Percentiles rank a stretch among this genome's conserved stretches.
Evolutionary conservation across 164 flowering plant genomes (phyloP).

Genomic region (Tetracentron sinense): DNA sequence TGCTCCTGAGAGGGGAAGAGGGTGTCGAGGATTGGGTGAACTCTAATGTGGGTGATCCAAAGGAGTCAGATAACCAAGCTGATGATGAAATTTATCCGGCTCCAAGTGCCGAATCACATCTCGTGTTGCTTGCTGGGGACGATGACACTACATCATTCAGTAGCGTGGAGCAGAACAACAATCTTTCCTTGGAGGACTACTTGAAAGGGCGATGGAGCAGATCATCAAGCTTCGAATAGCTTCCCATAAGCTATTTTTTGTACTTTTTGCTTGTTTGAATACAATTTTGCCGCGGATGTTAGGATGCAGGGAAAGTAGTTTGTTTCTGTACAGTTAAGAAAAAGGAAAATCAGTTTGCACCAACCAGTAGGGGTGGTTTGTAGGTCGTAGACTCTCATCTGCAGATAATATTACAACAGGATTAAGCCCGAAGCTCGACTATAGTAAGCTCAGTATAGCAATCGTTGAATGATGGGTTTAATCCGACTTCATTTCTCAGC

Average conservation of each 20-base stretch:
- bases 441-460: too few species aligned
- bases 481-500: too few species aligned
- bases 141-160: conserved; percentile 56
- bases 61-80: conserved; percentile 27
- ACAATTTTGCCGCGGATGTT: too few species aligned
- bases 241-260: background rate
- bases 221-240: conserved; percentile 72
- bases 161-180: conserved; percentile 47
- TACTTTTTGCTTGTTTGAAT: background rate
- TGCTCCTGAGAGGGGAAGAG: conserved; percentile 61
- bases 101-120: conserved; percentile 53
- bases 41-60: conserved; percentile 16
- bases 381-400: too few species aligned
- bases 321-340: too few species aligned
- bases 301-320: too few species aligned
- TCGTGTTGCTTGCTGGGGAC: conserved; percentile 66
- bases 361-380: too few species aligned
- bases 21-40: conserved; percentile 24
- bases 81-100: conserved; percentile 72
- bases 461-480: too few species aligned
- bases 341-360: too few species aligned
- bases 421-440: too few species aligned
- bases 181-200: conserved; percentile 48
- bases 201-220: conserved; percentile 64
- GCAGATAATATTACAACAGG: too few species aligned